Percentiles rank a stretch among this genome's conserved stretches.
These are phyloP conservation scores for Naganishia cerealis DNA, from an alignment of 1,284 basidiomycete species.

Conservation along the genomic window DNA sequence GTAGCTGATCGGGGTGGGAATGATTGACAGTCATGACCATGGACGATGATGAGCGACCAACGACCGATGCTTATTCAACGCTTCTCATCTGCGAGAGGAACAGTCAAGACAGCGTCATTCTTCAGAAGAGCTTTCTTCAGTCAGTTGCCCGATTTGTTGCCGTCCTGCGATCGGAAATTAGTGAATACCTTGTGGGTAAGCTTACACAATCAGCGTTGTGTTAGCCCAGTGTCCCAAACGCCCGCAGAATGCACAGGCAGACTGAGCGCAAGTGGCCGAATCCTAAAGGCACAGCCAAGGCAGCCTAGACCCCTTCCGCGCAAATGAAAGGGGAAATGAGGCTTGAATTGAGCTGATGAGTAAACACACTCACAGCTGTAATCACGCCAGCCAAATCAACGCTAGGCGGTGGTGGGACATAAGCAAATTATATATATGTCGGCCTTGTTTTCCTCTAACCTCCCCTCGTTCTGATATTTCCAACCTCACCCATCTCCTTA, in stretches of 20 bases:
- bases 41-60: too few relatives aligned
- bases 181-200: neutral
- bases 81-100: too few relatives aligned
- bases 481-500: neutral
- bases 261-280: neutral
- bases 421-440: conserved; percentile 5
- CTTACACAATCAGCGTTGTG: conserved; percentile 15
- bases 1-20: neutral
- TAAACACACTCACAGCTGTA: conserved; percentile 11
- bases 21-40: too few relatives aligned
- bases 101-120: too few relatives aligned
- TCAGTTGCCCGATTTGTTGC: neutral
- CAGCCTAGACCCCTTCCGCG: neutral
- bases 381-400: neutral
- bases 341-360: conserved; percentile 18
- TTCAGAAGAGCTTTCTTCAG: neutral
- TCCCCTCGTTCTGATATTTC: neutral
- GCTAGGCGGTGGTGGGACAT: neutral
- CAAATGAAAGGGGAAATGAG: conserved; percentile 9
- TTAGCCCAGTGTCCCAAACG: neutral
- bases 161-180: neutral
- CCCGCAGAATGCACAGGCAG: neutral
- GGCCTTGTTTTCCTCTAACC: neutral
- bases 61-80: too few relatives aligned
- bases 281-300: neutral